Evolutionary conservation across 1,284 basidiomycete genomes (phyloP), one percentile per base, ranked within the genome.

Genomic region (Trametes versicolor): DNA sequence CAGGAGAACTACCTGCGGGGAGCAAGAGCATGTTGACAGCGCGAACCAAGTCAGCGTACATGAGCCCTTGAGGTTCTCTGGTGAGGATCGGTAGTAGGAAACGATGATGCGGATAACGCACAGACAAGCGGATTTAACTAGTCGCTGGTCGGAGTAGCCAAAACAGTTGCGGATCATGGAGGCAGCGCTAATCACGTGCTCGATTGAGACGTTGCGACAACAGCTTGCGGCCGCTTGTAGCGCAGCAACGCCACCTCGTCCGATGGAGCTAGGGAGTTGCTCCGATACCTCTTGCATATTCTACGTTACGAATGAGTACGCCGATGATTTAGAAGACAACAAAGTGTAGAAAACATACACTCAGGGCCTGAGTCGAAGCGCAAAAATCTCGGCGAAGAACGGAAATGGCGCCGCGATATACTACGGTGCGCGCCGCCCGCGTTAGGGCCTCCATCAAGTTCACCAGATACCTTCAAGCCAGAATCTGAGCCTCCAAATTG

Each of bases 391-490:
- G 75, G 86, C 96, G 98, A 54, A 98, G 85, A 37, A 96, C 95
- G 23, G 94, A 95, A 62, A 98, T 96, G 19, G 96, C 96, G 21
- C 96, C 96, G 73, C 97, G 93, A 75, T 97, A 95, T 47, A 98
- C 96, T 70, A 98, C 91, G 39, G 94, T 96, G 75, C 97, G 95
- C 12, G 95, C 94, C 58, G 95, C 93, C 32, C 96, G 96, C 17
- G 97, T 97, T 15, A 98, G 83, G 12, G 96, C 96, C 78, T 98
- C 96, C 94, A 98, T 96, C 64, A 98, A 84, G 77, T 98, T 98
- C 48, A 96, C 96, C 60, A 98, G 84, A 77, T 97, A 98, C 65
- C 97, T 86, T 78, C 96, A 98, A 50, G 97, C 96, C 53, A 98
- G 85, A 51, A 98, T 88, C 79, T 97, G 95, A 27, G 93, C 92